phyloP scores from a whole-genome alignment of 176 grass and related monocot species.

The Carex cristatella region DNA sequence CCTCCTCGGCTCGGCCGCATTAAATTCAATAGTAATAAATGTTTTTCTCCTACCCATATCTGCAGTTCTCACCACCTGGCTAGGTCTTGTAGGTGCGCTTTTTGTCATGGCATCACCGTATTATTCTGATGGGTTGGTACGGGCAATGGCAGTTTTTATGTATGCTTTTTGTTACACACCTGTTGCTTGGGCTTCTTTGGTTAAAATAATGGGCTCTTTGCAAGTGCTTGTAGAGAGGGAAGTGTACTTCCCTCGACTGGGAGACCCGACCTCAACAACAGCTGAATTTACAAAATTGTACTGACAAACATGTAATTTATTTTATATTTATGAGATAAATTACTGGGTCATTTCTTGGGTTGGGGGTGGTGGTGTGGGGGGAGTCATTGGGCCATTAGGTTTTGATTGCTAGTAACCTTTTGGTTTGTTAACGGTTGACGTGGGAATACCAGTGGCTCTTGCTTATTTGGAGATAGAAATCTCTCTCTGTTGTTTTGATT shows the following conservation, averaged over 20 bases:
- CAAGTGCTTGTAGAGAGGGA: constrained; percentile 64
- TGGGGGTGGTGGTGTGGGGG: too few species aligned
- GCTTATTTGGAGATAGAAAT: background rate
- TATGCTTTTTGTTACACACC: constrained; percentile 75
- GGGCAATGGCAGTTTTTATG: constrained; percentile 52
- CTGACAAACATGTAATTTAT: constrained; percentile 29
- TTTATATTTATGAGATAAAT: constrained; percentile 20
- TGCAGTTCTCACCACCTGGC: constrained; percentile 47
- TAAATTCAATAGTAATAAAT: constrained; percentile 65
- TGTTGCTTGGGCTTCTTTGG: constrained; percentile 55
- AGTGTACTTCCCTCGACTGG: constrained; percentile 48
- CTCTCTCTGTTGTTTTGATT: background rate
- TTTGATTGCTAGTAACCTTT: constrained; percentile 1
- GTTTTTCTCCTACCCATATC: constrained; percentile 58
- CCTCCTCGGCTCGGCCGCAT: constrained; percentile 53
- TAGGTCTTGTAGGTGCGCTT: constrained; percentile 54
- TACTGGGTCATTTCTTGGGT: background rate
- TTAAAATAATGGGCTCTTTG: constrained; percentile 57
- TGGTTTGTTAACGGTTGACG: background rate
- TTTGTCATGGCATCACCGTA: constrained; percentile 82
- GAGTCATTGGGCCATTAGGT: too few species aligned
- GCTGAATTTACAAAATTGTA: constrained; percentile 79
- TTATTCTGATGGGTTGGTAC: constrained; percentile 64
- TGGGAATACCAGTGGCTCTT: background rate
- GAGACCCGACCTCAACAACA: constrained; percentile 52